Evolutionary conservation across 23 red algal species (phyloP).

Genomic region (Gracilaria vermiculophylla): DNA sequence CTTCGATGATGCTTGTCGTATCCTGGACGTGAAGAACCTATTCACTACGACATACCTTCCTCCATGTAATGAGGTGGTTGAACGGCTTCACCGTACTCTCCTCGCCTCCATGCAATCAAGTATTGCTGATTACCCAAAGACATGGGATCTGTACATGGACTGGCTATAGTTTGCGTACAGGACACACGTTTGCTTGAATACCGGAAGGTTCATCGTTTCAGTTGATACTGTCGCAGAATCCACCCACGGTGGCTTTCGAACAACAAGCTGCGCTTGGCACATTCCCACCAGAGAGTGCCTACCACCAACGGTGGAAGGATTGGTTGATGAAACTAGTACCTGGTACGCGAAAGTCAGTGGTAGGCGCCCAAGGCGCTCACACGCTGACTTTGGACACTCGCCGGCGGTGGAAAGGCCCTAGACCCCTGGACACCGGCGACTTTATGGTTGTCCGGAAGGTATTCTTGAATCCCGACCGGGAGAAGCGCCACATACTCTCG

Average conservation of each 20-base stretch:
- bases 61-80: conserved; percentile 30
- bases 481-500: conserved; percentile 15
- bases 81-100: conserved; percentile 28
- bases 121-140: neutral
- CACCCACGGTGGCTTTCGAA: neutral
- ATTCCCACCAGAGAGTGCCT: neutral
- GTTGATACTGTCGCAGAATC: neutral
- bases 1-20: conserved; percentile 21
- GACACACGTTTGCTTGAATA: neutral
- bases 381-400: neutral
- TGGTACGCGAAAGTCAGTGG: neutral
- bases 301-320: neutral
- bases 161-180: neutral
- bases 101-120: neutral
- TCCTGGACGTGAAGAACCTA: conserved; percentile 21
- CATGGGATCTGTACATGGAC: neutral
- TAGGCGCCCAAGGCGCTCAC: neutral
- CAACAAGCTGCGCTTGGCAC: neutral
- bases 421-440: neutral
- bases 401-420: neutral
- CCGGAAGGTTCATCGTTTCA: neutral
- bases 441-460: neutral
- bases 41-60: conserved; percentile 34
- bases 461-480: neutral
- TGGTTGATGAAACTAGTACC: neutral